phyloP scores from a whole-genome alignment of 164 flowering plant species.

The Akebia trifoliata region DNA sequence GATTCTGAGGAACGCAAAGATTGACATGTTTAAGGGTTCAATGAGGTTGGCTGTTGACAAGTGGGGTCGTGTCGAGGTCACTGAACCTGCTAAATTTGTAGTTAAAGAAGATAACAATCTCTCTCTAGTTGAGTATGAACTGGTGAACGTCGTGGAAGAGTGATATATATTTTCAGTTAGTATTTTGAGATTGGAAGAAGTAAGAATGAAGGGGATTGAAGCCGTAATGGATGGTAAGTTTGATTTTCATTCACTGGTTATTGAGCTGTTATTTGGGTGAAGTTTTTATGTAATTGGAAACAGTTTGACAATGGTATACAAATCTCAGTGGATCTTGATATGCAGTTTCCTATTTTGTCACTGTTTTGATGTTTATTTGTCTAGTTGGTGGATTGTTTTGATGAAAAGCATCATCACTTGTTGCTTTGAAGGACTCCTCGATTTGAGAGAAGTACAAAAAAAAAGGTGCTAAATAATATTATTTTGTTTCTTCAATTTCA shows the following conservation, averaged over 20 bases:
- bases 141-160: conserved; percentile 22
- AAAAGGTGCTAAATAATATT: too few species aligned
- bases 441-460: too few species aligned
- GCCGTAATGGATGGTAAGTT: neutral
- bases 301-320: conserved; percentile 12
- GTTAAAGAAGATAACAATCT: conserved; percentile 26
- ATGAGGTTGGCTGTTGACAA: conserved; percentile 31
- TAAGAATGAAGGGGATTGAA: neutral
- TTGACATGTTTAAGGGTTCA: conserved; percentile 28
- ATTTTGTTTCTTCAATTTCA: too few species aligned
- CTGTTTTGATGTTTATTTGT: neutral
- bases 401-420: too few species aligned
- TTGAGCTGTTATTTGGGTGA: conserved; percentile 4
- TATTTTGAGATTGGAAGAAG: neutral
- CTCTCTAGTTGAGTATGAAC: conserved; percentile 23
- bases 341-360: neutral
- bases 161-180: neutral
- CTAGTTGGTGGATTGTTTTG: too few species aligned
- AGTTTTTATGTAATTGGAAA: neutral
- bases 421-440: too few species aligned
- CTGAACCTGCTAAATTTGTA: conserved; percentile 23
- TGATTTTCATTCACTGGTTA: conserved; percentile 2
- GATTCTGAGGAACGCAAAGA: conserved; percentile 24
- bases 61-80: conserved; percentile 27
- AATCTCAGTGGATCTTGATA: neutral